A percentile compares a stretch with the other conserved stretches of the same genome.
Evolutionary conservation across 208 protist genomes (phyloP).

Genomic region (Angomonas ambiguus): DNA sequence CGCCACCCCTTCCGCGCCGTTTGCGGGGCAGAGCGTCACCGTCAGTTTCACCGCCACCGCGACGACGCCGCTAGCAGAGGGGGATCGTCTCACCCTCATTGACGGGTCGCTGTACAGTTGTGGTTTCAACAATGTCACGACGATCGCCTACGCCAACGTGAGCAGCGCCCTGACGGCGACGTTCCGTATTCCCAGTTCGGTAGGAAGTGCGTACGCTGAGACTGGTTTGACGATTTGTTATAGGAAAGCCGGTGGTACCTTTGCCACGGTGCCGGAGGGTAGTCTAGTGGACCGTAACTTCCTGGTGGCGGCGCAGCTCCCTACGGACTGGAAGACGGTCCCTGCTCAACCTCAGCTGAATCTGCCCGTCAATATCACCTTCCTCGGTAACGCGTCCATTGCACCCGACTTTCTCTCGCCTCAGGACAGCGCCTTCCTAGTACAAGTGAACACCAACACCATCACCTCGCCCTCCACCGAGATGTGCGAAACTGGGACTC

Average conservation of each 20-base stretch:
- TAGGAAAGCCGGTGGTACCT: constrained; percentile 38
- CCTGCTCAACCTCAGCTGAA: constrained; percentile 49
- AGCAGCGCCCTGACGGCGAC: constrained; percentile 9
- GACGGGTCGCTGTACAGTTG: constrained; percentile 71
- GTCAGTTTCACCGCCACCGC: constrained; percentile 23
- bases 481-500: constrained; percentile 5
- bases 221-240: constrained; percentile 74
- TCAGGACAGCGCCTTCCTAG: constrained; percentile 57
- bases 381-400: constrained; percentile 27
- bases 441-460: constrained; percentile 18
- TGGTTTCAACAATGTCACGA: constrained; percentile 64
- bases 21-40: constrained; percentile 57
- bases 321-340: constrained; percentile 39
- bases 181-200: constrained; percentile 6
- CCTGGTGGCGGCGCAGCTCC: constrained; percentile 32
- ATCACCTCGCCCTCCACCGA: constrained; percentile 10
- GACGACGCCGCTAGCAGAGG: constrained; percentile 17
- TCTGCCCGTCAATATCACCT: constrained; percentile 53
- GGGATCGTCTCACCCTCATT: constrained; percentile 65
- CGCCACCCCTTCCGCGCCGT: constrained; percentile 29
- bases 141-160: constrained; percentile 33
- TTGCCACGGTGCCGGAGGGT: constrained; percentile 57
- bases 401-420: constrained; percentile 35
- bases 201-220: not conserved
- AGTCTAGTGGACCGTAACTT: constrained; percentile 53